These are phyloP conservation scores for Myxozyma lipomycoides DNA, from an alignment of 805 yeast species.

Conservation along the genomic window DNA sequence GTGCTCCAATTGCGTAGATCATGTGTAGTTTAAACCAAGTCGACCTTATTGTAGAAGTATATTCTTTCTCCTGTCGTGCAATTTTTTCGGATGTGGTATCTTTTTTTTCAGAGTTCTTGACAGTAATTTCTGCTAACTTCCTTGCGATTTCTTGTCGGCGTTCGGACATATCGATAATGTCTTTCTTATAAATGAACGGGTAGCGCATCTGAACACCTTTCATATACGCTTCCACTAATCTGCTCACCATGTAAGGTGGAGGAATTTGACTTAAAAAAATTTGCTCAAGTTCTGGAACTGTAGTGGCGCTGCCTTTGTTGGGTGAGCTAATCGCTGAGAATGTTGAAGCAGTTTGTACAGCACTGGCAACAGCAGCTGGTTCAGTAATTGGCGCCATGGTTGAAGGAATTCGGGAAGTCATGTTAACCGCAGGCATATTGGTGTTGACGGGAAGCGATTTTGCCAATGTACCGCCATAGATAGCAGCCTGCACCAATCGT, in stretches of 20 bases:
- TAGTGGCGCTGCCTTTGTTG: background rate
- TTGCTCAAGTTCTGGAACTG: slow-evolving; percentile 5
- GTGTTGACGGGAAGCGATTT: slow-evolving; percentile 10
- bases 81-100: background rate
- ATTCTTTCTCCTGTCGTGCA: slow-evolving; percentile 3
- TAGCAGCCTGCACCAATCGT: slow-evolving; percentile 25
- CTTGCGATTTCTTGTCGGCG: slow-evolving; percentile 15
- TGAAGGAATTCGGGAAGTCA: slow-evolving; percentile 1
- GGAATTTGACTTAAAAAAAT: slow-evolving; percentile 14
- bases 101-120: background rate
- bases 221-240: slow-evolving; percentile 18
- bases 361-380: background rate
- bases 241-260: slow-evolving; percentile 11
- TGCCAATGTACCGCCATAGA: slow-evolving; percentile 17
- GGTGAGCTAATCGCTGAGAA: background rate
- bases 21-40: slow-evolving; percentile 25
- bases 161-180: slow-evolving; percentile 12
- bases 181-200: slow-evolving; percentile 18
- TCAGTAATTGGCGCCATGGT: background rate
- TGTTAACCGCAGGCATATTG: slow-evolving; percentile 10
- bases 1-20: slow-evolving; percentile 26
- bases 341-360: background rate
- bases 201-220: slow-evolving; percentile 22
- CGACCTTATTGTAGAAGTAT: slow-evolving; percentile 5
- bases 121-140: slow-evolving; percentile 8